Evolutionary conservation across 2,329 filamentous ascomycete species (phyloP).

Genomic region (Dactylellina cionopaga): DNA sequence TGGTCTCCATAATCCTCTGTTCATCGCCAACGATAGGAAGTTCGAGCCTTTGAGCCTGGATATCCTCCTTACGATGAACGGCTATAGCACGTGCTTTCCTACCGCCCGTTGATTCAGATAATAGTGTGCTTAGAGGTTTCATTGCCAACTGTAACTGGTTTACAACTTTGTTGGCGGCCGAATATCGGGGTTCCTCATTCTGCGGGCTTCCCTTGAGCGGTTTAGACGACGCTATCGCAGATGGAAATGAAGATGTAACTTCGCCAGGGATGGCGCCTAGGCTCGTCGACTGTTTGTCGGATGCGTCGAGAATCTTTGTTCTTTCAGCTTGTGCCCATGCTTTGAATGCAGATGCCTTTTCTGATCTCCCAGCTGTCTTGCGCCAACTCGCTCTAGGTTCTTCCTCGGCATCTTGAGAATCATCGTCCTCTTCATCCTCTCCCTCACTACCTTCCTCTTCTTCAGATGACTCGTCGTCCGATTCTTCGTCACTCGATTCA

Average conservation of each 20-base stretch:
- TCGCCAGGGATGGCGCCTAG: slow-evolving; percentile 57
- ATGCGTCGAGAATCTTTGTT: slow-evolving; percentile 77
- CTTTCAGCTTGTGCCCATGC: slow-evolving; percentile 88
- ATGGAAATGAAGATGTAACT: slow-evolving; percentile 59
- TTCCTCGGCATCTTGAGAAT: slow-evolving; percentile 55
- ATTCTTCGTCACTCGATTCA: neutral
- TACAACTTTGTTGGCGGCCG: slow-evolving; percentile 3
- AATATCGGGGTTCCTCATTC: slow-evolving; percentile 40
- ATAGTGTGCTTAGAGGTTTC: slow-evolving; percentile 16
- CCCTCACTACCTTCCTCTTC: slow-evolving; percentile 13
- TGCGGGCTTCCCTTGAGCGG: slow-evolving; percentile 58
- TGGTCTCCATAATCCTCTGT: slow-evolving; percentile 97
- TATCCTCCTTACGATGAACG: slow-evolving; percentile 70
- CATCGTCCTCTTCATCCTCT: slow-evolving; percentile 50
- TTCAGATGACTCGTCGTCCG: slow-evolving; percentile 3
- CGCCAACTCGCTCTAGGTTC: slow-evolving; percentile 58
- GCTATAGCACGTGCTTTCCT: slow-evolving; percentile 44
- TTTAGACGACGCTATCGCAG: slow-evolving; percentile 58
- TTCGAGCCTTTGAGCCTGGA: slow-evolving; percentile 80
- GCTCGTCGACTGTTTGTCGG: slow-evolving; percentile 65
- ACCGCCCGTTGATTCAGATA: slow-evolving; percentile 31
- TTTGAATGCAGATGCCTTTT: slow-evolving; percentile 80
- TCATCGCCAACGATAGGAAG: slow-evolving; percentile 94
- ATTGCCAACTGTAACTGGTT: slow-evolving; percentile 27
- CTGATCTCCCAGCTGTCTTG: slow-evolving; percentile 60